Base-by-base conservation (phyloP, 2,329 filamentous ascomycete genomes). In the Aspergillus costaricaensis region DNA sequence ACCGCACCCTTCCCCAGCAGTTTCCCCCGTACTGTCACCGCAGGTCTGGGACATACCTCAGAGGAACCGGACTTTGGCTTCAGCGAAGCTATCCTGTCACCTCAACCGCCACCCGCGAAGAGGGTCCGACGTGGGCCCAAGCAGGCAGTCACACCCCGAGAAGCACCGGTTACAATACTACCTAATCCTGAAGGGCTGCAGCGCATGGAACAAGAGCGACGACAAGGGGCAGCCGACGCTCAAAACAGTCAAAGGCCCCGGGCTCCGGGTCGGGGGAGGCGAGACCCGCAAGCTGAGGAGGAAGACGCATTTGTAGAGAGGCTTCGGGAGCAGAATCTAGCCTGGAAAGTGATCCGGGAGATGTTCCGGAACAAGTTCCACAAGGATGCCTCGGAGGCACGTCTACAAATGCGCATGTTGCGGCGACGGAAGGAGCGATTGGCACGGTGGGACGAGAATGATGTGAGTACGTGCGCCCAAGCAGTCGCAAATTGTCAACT, bases 401-500 rank as follows among this genome's bases (percentile, higher is more conserved):
- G 76, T 32, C 67, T 79, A 60, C 77, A 79, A 65, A 79, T 79
- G 77, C 74, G 77, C 32, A 70, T 77, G 61, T 64, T 71, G 38
- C 76, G 77, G 41, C 65, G 75, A 47, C 72, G 74, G 48, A 74
- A 75, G 56, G 69, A 75, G 55, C 70, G 74, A 25, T 63, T 68
- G 49, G 66, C 70, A 7, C 71, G 69, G 43, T 79, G 77, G 77
- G 75, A 77, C 58, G 74, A 77, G 61, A 68, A 74, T 58, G 76
- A 79, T 78, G 75, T 79, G 75, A 77, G 76, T 79, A 77, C 68
- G 77, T 77, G 69, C 64, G 52, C 64, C 67, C 17, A 48, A 27
- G 17, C 50, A 53, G 21, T 12, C 36, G 51, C 43, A 19, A 41
- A 38, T 30, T 55, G 39, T 17, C 39, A 55, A 55, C 53, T 55